Evolutionary conservation across 768 basidiomycete species (phyloP), one percentile per base, ranked within the genome.

Genomic region (Russula olivacea): DNA sequence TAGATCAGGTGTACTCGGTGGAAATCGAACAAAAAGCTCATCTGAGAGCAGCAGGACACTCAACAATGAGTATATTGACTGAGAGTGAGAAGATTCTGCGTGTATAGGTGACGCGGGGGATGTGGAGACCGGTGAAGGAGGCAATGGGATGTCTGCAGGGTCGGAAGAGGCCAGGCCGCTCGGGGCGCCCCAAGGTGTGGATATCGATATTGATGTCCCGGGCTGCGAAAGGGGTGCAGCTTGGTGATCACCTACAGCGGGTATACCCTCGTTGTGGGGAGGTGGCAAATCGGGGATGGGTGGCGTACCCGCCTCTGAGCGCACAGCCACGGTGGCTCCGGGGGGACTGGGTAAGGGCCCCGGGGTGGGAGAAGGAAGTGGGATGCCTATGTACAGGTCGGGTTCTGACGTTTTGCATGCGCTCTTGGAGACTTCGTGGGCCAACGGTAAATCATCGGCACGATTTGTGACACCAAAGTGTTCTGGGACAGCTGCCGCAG

Each of bases 21-120:
- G 88, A 71, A 80, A 87, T 21, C 70, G 66, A n/a, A 71, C 66
- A 54, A 80, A 82, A 14, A 92, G 81, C 9, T 74, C 77, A 68
- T 90, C 88, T 1, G 89, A 79, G 30, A 77, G 77, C 5, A 70
- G 71, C 23, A 91, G 79, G 32, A 90, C 78, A 28, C 76, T 69
- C 5, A 81, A 73, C 51, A 86, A 77, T 4, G 78, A 75, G 12
- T 41, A 30, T 5, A 23, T 11, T 25, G 38, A 6, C 19, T 54
- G 54, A 38, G 45, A 12, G 25, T 25, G 45, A 41, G 40, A 79
- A 66, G 21, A 70, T 11, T 45, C 23, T n/a, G 52, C 43, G 6
- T 14, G 25, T 38, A 17, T 38, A 72, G 62, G 65, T 74, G 61
- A 62, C 56, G 40, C 61, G 30, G 45, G 50, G 17, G 38, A 49